Evolutionary conservation across 2,329 filamentous ascomycete species (phyloP), one percentile per base, ranked within the genome.

Genomic region (Cryoendolithus antarcticus): DNA sequence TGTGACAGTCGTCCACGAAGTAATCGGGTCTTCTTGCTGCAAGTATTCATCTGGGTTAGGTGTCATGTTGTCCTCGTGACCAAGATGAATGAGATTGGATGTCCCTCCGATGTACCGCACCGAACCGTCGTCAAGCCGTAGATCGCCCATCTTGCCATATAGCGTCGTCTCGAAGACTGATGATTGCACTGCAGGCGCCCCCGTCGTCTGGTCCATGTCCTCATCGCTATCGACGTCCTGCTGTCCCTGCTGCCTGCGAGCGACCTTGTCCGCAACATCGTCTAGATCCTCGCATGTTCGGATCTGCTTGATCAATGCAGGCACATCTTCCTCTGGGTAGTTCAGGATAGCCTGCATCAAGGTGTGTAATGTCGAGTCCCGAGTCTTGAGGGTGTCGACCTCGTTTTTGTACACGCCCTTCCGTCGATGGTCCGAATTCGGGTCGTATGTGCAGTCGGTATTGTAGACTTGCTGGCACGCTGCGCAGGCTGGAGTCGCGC

Each of bases 361-460:
- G n/a, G 86, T 86, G 58, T 95, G 85, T 40, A 96, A 67, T 1
- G 89, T 96, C 29, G 85, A 84, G 54, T 80, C 86, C 46, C 78
- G 78, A 13, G 86, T 88, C 64, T 93, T 93, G 59, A 89, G 72
- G 55, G 76, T 85, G 60, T 94, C 88, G 15, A 82, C 77, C 60
- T 94, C 91, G 62, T 94, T 86, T 55, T 89, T 88, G 61, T 96
- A 96, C 35, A 96, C 91, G 44, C 91, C 91, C 60, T 96, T 96
- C 37, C 91, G 80, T 36, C 91, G 82, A 60, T 95, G 88, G 60
- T 98, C 91, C 42, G 88, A 94, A 57, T 88, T 93, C 3, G 88
- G 89, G 57, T 96, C 89, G 68, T 96, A 96, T 48, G 95, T 72
- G 60, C 91, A 95, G 64, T 83, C 77, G 35, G 84, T 91, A 44